These are phyloP conservation scores for Russula compacta DNA, from an alignment of 768 basidiomycete genomes.

Conservation along the genomic window DNA sequence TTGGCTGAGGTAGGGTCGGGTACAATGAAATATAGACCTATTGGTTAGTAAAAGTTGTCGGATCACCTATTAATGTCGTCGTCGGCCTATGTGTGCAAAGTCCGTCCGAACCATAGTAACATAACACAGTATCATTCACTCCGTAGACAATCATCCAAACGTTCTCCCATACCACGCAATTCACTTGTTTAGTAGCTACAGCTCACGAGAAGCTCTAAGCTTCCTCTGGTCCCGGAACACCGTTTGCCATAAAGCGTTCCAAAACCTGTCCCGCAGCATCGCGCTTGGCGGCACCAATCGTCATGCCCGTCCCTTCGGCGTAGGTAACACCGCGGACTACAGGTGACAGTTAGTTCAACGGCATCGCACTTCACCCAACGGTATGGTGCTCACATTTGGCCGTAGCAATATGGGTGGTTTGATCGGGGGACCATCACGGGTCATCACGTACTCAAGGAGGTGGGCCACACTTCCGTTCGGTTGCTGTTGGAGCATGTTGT, in stretches of 20 bases:
- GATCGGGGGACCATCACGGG: neutral
- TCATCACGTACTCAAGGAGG: neutral
- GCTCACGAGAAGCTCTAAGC: neutral
- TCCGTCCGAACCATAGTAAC: neutral
- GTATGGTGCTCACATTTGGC: neutral
- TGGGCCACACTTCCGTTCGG: neutral
- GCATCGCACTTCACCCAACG: neutral
- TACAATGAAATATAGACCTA: neutral
- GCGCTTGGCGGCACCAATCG: neutral
- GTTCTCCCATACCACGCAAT: neutral
- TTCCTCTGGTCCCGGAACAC: neutral
- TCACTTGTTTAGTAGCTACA: neutral
- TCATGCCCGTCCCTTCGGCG: neutral
- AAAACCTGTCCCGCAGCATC: neutral
- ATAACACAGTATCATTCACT: neutral
- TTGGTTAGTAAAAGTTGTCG: neutral
- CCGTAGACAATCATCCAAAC: neutral
- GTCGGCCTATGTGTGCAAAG: neutral
- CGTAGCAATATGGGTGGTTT: neutral
- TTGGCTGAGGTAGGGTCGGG: neutral
- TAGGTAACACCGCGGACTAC: neutral
- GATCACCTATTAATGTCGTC: neutral
- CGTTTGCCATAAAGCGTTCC: neutral
- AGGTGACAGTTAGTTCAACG: neutral
- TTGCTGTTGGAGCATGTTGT: neutral